phyloP scores from a whole-genome alignment of 768 basidiomycete species.

The Daedaleopsis sinensis region DNA sequence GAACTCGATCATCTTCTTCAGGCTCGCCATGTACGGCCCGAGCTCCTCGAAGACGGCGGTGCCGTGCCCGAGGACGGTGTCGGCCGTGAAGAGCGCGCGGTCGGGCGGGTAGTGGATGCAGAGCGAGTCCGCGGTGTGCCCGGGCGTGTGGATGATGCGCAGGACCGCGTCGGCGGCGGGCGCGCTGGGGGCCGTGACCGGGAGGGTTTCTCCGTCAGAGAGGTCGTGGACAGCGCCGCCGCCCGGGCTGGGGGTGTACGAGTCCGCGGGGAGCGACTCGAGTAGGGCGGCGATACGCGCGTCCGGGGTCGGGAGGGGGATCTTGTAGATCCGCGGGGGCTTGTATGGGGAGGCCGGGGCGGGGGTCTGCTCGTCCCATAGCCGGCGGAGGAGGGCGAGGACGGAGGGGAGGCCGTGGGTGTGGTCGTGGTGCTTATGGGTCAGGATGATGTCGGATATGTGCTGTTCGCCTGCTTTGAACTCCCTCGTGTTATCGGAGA shows the following conservation, averaged over 20 bases:
- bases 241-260: conserved; percentile 47
- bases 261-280: conserved; percentile 41
- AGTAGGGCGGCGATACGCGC: conserved; percentile 44
- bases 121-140: conserved; percentile 89
- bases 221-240: conserved; percentile 61
- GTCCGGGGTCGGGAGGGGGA: conserved; percentile 45
- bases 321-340: conserved; percentile 79
- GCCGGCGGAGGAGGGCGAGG: conserved; percentile 59
- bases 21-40: conserved; percentile 62
- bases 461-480: conserved; percentile 48
- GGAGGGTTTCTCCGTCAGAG: conserved; percentile 54
- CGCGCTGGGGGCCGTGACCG: conserved; percentile 31
- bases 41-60: conserved; percentile 91
- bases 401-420: conserved; percentile 75
- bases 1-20: conserved; percentile 55
- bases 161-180: conserved; percentile 38
- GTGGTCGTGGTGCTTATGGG: conserved; percentile 92
- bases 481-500: conserved; percentile 43
- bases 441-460: conserved; percentile 88
- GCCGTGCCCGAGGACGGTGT: conserved; percentile 89
- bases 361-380: conserved; percentile 60
- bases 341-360: conserved; percentile 44
- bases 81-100: conserved; percentile 82
- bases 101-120: conserved; percentile 72
- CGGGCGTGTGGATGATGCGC: conserved; percentile 81